These are phyloP conservation scores for Xylaria multiplex DNA, from an alignment of 2,329 filamentous ascomycete species.

Conservation along the genomic window DNA sequence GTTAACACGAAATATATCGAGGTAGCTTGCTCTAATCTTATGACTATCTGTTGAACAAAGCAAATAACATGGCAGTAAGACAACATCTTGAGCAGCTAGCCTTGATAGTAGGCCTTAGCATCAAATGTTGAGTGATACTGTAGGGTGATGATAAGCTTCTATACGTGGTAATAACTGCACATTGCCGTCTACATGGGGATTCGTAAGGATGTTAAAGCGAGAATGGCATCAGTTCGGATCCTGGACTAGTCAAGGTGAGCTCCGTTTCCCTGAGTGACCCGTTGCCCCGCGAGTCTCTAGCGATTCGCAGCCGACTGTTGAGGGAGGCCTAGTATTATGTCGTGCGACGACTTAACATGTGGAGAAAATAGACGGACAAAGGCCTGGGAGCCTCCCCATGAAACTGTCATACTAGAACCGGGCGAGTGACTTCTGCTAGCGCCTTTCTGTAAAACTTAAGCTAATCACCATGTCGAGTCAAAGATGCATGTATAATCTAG, in stretches of 20 bases:
- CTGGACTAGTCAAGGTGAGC: constrained; percentile 43
- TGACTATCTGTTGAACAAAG: constrained; percentile 11
- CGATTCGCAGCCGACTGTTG: constrained; percentile 42
- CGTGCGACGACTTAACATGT: constrained; percentile 44
- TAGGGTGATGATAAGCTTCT: constrained; percentile 35
- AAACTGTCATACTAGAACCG: constrained; percentile 46
- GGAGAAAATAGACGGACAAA: constrained; percentile 46
- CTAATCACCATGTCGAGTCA: constrained; percentile 42
- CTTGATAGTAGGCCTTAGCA: neutral
- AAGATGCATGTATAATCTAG: constrained; percentile 44
- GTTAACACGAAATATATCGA: constrained; percentile 31
- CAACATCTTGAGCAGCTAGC: constrained; percentile 1
- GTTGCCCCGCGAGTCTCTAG: constrained; percentile 43
- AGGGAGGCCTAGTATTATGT: constrained; percentile 43
- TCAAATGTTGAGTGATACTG: constrained; percentile 17
- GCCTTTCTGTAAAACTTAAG: constrained; percentile 42
- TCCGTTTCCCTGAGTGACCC: constrained; percentile 39
- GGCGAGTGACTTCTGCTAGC: constrained; percentile 43
- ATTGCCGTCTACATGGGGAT: constrained; percentile 43
- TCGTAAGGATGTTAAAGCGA: constrained; percentile 32
- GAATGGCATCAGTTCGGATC: constrained; percentile 43
- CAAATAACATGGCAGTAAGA: constrained; percentile 5
- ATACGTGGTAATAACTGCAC: constrained; percentile 43
- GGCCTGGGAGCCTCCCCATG: constrained; percentile 43
- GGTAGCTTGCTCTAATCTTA: constrained; percentile 12